phyloP scores from a whole-genome alignment of 2,329 filamentous ascomycete genomes.

The Phaeophleospora eucalypticola region DNA sequence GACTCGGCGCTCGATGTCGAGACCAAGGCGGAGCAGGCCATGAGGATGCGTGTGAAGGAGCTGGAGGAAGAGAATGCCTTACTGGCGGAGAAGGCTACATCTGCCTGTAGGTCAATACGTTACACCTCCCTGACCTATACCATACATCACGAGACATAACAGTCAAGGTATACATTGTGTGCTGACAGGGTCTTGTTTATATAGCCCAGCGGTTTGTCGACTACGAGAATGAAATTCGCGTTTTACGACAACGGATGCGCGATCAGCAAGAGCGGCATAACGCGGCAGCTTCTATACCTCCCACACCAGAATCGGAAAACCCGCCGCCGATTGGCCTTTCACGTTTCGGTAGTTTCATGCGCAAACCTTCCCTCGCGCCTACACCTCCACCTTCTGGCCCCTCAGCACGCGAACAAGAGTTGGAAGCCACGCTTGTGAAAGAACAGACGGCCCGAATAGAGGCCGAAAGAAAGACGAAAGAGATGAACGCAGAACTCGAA shows the following conservation, averaged over 20 bases:
- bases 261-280: constrained; percentile 25
- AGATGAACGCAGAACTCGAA: constrained; percentile 69
- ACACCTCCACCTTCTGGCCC: constrained; percentile 27
- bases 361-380: constrained; percentile 36
- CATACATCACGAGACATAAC: neutral
- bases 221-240: constrained; percentile 73
- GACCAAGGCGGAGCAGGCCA: constrained; percentile 31
- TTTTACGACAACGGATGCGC: constrained; percentile 47
- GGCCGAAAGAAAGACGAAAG: constrained; percentile 64
- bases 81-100: constrained; percentile 67
- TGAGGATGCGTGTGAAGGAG: constrained; percentile 49
- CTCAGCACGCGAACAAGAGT: constrained; percentile 38
- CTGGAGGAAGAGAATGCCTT: constrained; percentile 66
- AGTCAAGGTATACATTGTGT: neutral
- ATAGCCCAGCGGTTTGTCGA: constrained; percentile 56
- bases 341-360: constrained; percentile 44
- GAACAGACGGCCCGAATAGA: constrained; percentile 64
- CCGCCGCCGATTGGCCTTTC: constrained; percentile 30
- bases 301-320: constrained; percentile 2
- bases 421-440: constrained; percentile 61
- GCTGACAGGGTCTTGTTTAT: neutral
- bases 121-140: neutral
- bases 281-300: constrained; percentile 12
- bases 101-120: constrained; percentile 46
- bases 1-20: constrained; percentile 55